A percentile compares a stretch with the other conserved stretches of the same genome.
These are phyloP conservation scores for Cyamopsis tetragonoloba DNA, from an alignment of 306 rosid species.

Conservation along the genomic window DNA sequence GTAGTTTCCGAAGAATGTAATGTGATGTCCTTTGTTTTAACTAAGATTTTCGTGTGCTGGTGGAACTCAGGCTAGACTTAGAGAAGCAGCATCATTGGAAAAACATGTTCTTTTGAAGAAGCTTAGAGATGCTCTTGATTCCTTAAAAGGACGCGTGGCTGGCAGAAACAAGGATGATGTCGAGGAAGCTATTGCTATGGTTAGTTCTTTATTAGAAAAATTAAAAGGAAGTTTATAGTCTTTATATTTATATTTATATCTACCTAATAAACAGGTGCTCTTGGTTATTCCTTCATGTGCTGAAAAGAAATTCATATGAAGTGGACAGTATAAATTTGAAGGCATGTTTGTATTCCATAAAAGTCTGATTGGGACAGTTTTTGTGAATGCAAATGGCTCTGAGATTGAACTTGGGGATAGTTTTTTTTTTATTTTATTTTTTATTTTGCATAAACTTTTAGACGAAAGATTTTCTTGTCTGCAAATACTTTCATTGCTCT, in stretches of 20 bases:
- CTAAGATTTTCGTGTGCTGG: slow-evolving; percentile 15
- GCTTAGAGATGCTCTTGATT: slow-evolving; percentile 88
- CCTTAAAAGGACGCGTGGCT: slow-evolving; percentile 82
- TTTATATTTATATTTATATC: slow-evolving; percentile 11
- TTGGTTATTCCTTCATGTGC: background rate
- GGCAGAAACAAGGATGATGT: slow-evolving; percentile 97
- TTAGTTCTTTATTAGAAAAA: slow-evolving; percentile 31
- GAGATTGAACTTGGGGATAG: slow-evolving; percentile 1
- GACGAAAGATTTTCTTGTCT: background rate
- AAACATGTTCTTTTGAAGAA: slow-evolving; percentile 93
- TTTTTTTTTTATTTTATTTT: too few species aligned
- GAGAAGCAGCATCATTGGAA: slow-evolving; percentile 92
- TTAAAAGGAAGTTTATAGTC: background rate
- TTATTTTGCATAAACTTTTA: background rate
- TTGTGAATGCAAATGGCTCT: background rate
- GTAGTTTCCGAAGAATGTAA: slow-evolving; percentile 4
- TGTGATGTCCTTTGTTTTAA: slow-evolving; percentile 19
- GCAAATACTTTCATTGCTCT: background rate
- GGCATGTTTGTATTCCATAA: background rate
- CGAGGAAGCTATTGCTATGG: slow-evolving; percentile 93
- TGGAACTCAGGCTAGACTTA: slow-evolving; percentile 80
- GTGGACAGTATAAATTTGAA: background rate
- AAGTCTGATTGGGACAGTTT: background rate
- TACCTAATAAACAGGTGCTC: background rate
- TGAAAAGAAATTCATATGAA: background rate